These are phyloP conservation scores for Verticillium isaacii DNA, from an alignment of 2,329 filamentous ascomycete species.

Conservation along the genomic window DNA sequence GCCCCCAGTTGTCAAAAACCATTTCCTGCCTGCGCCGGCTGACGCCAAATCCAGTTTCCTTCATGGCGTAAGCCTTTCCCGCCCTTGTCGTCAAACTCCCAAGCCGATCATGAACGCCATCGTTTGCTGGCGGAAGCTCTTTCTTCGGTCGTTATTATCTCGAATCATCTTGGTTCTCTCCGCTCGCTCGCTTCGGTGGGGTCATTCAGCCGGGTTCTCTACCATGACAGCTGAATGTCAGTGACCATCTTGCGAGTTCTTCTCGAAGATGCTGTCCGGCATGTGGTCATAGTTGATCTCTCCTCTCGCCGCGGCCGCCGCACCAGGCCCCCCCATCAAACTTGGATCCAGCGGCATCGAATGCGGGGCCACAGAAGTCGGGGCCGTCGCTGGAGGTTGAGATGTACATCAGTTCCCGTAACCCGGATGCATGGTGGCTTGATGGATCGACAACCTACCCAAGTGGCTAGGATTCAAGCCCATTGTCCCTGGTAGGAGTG, in stretches of 20 bases:
- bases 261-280: conserved; percentile 27
- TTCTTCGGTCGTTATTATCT: too few relatives aligned
- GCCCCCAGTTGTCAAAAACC: neutral
- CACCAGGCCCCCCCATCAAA: conserved; percentile 7
- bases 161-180: too few relatives aligned
- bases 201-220: too few relatives aligned
- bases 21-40: neutral
- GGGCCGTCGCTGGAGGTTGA: neutral
- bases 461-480: neutral
- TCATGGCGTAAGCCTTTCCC: conserved; percentile 1
- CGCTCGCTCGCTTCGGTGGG: neutral
- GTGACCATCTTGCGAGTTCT: neutral
- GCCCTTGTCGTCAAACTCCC: neutral
- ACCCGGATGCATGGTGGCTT: neutral
- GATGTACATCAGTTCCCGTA: neutral
- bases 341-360: conserved; percentile 6
- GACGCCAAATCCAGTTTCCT: neutral
- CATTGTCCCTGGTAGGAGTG: neutral
- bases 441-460: neutral
- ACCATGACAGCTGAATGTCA: neutral
- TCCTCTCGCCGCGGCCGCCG: conserved; percentile 15
- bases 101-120: neutral
- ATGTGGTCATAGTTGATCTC: conserved; percentile 31
- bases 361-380: neutral
- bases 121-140: neutral